Evolutionary conservation across 2,329 filamentous ascomycete species (phyloP).

Genomic region (Xylariaceae sp.): DNA sequence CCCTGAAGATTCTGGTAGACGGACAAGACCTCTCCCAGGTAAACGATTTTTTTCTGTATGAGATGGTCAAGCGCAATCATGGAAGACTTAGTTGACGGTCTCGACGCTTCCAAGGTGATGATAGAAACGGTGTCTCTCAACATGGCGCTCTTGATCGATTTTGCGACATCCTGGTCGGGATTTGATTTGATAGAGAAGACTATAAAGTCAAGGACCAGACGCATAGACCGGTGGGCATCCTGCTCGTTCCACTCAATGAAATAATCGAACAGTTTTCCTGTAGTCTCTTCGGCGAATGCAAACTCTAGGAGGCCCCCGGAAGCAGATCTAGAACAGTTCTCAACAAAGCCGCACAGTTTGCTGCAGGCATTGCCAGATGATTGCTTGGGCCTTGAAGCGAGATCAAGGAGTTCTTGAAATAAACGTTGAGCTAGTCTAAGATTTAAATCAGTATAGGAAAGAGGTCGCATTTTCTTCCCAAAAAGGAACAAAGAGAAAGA

Average conservation of each 20-base stretch:
- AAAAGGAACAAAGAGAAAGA: too few relatives aligned
- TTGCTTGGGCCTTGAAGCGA: slow-evolving; percentile 51
- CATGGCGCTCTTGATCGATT: slow-evolving; percentile 41
- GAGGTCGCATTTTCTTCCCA: too few relatives aligned
- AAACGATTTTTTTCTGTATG: slow-evolving; percentile 56
- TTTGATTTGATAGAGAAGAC: slow-evolving; percentile 49
- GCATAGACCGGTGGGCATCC: slow-evolving; percentile 61
- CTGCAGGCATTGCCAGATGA: slow-evolving; percentile 55
- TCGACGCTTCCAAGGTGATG: slow-evolving; percentile 56
- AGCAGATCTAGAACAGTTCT: slow-evolving; percentile 52
- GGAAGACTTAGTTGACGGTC: slow-evolving; percentile 64
- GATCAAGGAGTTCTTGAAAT: slow-evolving; percentile 45
- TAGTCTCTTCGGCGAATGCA: slow-evolving; percentile 49
- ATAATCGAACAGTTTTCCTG: slow-evolving; percentile 53
- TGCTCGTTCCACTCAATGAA: slow-evolving; percentile 66
- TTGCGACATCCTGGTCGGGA: slow-evolving; percentile 37
- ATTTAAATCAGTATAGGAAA: too few relatives aligned
- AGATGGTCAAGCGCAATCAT: slow-evolving; percentile 65
- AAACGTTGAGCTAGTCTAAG: slow-evolving; percentile 35
- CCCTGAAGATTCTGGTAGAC: slow-evolving; percentile 37
- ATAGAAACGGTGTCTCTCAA: slow-evolving; percentile 54
- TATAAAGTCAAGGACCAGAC: slow-evolving; percentile 57
- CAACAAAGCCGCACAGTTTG: slow-evolving; percentile 59
- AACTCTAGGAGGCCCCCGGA: slow-evolving; percentile 41
- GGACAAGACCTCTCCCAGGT: slow-evolving; percentile 41